Evolutionary conservation across 192 early-diverging fungal genomes (phyloP), one percentile per base, ranked within the genome.

Genomic region (Backusella circina): DNA sequence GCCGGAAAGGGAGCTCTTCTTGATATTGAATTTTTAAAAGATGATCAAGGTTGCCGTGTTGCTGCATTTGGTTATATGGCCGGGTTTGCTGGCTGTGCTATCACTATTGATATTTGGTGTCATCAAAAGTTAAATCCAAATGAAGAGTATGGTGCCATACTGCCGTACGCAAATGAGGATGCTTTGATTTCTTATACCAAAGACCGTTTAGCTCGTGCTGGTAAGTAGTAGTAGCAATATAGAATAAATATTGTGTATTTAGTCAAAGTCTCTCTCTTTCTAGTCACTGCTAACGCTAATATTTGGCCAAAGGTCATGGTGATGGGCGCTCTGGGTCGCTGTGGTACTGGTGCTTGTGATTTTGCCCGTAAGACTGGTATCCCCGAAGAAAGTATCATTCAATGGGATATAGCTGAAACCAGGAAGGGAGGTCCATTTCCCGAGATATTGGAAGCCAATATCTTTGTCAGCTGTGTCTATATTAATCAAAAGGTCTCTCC

Each of bases 391-490:
- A 89, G 93, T 85, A 96, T 98, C 71, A 82, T 97, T 84, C 86
- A 92, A 83, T 99, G 97, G 97, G 97, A 99, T 77, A 92, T 98
- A 82, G 90, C 88, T 61, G 96, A 99, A 85, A 99, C 97, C 54
- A 90, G 89, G 82, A 85, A 79, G 61, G 96, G 96, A 47, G 97
- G 97, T 13, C 97, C 97, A 65, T 99, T 98, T 87, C 82, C 83
- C 38, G 93, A 97, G 82, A 98, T 99, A 69, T 82, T 94, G 77
- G 85, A 90, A 38, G 81, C 86, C 36, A 95, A 99, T 80, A 93
- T 98, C 77, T 99, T 99, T 86, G 91, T 99, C 92, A 99, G 98
- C 90, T 99, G 95, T 88, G 98, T 99, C 87, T 99, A 99, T 78
- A 89, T 99, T 71, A 92, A 88, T 79, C 82, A 91, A 47, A 87